These are phyloP conservation scores for Monosporascus sp. DNA, from an alignment of 2,329 filamentous ascomycete genomes.

Conservation along the genomic window DNA sequence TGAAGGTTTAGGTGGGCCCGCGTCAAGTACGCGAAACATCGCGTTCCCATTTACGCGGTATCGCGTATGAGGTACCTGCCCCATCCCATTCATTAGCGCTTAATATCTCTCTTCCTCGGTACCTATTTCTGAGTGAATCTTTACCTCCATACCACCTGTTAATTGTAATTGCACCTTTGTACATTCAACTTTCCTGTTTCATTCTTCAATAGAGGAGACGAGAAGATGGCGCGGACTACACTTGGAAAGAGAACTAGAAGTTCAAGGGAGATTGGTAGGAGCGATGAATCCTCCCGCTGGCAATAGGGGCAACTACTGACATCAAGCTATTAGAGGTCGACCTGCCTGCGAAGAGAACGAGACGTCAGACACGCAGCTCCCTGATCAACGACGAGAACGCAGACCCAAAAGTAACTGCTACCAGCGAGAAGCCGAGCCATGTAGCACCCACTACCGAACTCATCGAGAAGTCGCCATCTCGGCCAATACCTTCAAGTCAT, in stretches of 20 bases:
- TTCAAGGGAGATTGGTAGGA: conserved; percentile 30
- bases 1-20: not conserved
- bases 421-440: conserved; percentile 32
- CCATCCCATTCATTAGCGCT: not conserved
- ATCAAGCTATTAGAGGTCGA: conserved; percentile 18
- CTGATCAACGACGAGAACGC: conserved; percentile 62
- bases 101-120: no score
- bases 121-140: not conserved
- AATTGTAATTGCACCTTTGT: not conserved
- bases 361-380: conserved; percentile 36
- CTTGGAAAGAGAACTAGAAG: conserved; percentile 42
- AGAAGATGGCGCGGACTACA: conserved; percentile 26
- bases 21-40: not conserved
- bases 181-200: not conserved
- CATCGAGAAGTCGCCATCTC: conserved; percentile 25
- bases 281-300: conserved; percentile 4
- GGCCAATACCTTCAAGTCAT: conserved; percentile 13
- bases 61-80: not conserved
- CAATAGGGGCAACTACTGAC: conserved; percentile 12
- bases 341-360: conserved; percentile 40
- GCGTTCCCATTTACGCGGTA: not conserved
- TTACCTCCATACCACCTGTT: not conserved
- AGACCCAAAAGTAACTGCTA: conserved; percentile 44
- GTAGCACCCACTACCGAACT: conserved; percentile 37
- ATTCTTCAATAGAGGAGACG: not conserved